Conservation (phyloP, 2,329 filamentous ascomycete genomes). For the Chrysosporium queenslandicum region DNA sequence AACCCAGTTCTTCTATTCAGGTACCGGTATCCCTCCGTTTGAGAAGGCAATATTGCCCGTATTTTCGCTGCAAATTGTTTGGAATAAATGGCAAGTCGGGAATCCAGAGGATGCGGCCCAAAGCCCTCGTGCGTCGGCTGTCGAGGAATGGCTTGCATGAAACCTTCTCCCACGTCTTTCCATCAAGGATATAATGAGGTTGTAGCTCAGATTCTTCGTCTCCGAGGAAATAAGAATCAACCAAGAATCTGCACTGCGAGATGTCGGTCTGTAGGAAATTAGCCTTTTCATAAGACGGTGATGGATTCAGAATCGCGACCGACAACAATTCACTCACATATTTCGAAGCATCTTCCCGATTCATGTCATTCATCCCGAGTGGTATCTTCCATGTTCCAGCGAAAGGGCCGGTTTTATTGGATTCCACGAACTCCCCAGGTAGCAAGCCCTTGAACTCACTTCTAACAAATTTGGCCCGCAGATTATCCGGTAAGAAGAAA, state of each 20-base stretch:
- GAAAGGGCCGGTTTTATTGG: slow-evolving; percentile 59
- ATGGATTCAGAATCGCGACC: slow-evolving; percentile 26
- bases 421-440: slow-evolving; percentile 79
- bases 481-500: slow-evolving; percentile 74
- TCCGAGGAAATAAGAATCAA: slow-evolving; percentile 72
- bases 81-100: slow-evolving; percentile 63
- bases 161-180: slow-evolving; percentile 65
- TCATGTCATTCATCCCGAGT: slow-evolving; percentile 81
- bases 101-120: slow-evolving; percentile 73
- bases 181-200: slow-evolving; percentile 67
- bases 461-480: slow-evolving; percentile 79
- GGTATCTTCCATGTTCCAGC: slow-evolving; percentile 77
- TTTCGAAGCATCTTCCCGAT: slow-evolving; percentile 76
- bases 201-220: slow-evolving; percentile 55
- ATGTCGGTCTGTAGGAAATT: slow-evolving; percentile 49
- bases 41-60: slow-evolving; percentile 82
- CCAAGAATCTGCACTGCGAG: slow-evolving; percentile 65
- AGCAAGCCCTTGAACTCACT: slow-evolving; percentile 83
- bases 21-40: slow-evolving; percentile 38
- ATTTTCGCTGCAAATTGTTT: slow-evolving; percentile 58
- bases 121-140: slow-evolving; percentile 57
- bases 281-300: background rate
- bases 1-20: background rate
- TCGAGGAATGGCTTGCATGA: slow-evolving; percentile 75
- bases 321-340: slow-evolving; percentile 52